Evolutionary conservation across 768 basidiomycete species (phyloP), one percentile per base, ranked within the genome.

Genomic region (Chalciporus pseudorubinellus): DNA sequence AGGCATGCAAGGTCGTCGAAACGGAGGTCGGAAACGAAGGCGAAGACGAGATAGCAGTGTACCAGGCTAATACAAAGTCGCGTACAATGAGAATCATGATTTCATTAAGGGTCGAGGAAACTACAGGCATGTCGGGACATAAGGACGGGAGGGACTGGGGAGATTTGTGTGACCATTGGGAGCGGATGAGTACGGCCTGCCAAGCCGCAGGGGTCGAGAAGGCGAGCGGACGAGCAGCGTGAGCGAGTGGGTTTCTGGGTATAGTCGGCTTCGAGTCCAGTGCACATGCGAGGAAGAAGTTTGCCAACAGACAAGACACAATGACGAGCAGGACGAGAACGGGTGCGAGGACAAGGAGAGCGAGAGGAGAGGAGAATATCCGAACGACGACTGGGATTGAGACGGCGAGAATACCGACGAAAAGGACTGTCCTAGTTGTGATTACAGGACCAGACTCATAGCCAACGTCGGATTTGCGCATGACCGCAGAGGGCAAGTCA

Each of bases 131-230:
- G 21, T 81, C 75, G 24, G 86, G 84, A 58, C 78, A 78, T 18
- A 94, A 69, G 8, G 85, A 80, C 1, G 86, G 77, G 18, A 87
- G 74, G n/a, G 81, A 73, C 61, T 84, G 83, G 0, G 86, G 82
- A 4, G 83, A 72, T 51, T 77, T 81, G 58, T 86, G 82, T 3
- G 89, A 89, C 94, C 93, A 95, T 67, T 88, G 84, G n/a, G 90
- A 90, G 28, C 93, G 83, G 40, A 82, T 92, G 45, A 90, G 75
- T 42, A 92, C 88, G 0, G 87, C 92, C 62, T 94, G 90, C 94
- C 94, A 97, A 28, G 93, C 94, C 50, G 94, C 92, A 21, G 92
- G 91, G 3, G 92, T 92, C 4, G 92, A 91, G 74, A 97, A 95
- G 3, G 82, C 79, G 43, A 94, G 77, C 0, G 90, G 90, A 31